Base-by-base conservation (phyloP, 129 eudicot genomes). In the Ambrosia artemisiifolia region DNA sequence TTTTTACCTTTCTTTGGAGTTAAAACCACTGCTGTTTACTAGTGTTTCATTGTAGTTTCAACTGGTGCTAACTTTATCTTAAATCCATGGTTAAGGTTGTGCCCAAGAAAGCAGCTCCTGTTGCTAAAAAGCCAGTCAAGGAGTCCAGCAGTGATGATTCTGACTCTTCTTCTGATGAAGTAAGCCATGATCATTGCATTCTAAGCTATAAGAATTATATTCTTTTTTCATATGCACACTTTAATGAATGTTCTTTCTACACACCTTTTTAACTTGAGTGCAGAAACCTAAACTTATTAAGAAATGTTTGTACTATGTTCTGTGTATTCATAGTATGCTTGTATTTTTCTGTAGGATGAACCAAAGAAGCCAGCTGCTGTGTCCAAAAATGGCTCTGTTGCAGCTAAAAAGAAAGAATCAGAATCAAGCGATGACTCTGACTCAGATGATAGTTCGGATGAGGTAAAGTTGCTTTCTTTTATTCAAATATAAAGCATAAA, bases 371-470 rank as follows among this genome's bases (percentile, higher is more conserved):
- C 81, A 12, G 78, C 60, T 19, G 79, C 40, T 63, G 83, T 70
- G 5, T 80, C 81, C 48, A 85, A 85, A 28, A 79, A 67, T 17
- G 88, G 57, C 7, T n/a, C 95, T 35, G 81, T 47, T 49, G 78
- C 80, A 18, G 83, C 86, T 38, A 66, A 70, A 66, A 88, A 83
- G 80, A 75, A 81, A 19, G 91, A 40, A 24, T 24, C 28, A 3
- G 88, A 86, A 11, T 83, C 96, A 30, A 84, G 90, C 73, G 84
- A 78, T 56, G 87, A 75, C 1, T 82, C 87, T 12, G 83, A 78
- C 3, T 78, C 83, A 57, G 86, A 85, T 12, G 87, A 63, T 42
- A 70, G 73, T 43, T 80, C 85, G 16, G 95, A 84, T 75, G 85
- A 69, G 65, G 78, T 69, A 63, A 67, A 66, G 7, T 9, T 0